Percentiles rank a stretch among this genome's conserved stretches.
phyloP scores from a whole-genome alignment of 768 basidiomycete species.

The Pisolithus tinctorius region DNA sequence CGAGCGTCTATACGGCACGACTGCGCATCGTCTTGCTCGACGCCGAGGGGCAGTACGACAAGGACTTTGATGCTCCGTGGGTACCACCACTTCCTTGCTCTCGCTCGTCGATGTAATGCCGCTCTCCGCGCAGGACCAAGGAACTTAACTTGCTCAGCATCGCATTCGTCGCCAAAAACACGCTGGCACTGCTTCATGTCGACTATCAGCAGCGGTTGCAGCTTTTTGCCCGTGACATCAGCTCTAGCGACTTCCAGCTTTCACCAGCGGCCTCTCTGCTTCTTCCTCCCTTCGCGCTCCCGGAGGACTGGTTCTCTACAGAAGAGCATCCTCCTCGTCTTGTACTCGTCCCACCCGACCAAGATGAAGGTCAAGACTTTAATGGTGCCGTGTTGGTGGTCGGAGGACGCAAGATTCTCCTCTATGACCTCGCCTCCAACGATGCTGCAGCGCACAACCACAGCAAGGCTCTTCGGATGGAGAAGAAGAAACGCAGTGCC shows the following conservation, averaged over 20 bases:
- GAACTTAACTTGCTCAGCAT: conserved; percentile 67
- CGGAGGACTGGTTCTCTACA: conserved; percentile 37
- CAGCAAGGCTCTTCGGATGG: conserved; percentile 48
- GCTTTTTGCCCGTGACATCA: conserved; percentile 53
- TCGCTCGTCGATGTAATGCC: conserved; percentile 1
- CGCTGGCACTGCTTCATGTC: conserved; percentile 61
- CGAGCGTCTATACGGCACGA: conserved; percentile 63
- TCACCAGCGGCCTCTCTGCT: conserved; percentile 45
- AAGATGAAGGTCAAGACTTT: conserved; percentile 26
- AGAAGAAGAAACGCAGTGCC: conserved; percentile 42
- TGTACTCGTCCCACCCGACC: conserved; percentile 26
- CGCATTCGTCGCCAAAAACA: conserved; percentile 50
- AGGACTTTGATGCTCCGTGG: conserved; percentile 60
- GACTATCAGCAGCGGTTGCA: conserved; percentile 60
- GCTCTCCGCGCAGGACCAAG: conserved; percentile 37
- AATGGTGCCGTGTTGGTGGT: conserved; percentile 68
- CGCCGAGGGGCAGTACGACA: conserved; percentile 45
- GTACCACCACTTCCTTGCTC: conserved; percentile 21
- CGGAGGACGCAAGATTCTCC: conserved; percentile 58
- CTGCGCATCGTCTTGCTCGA: conserved; percentile 54
- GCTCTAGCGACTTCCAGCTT: conserved; percentile 34
- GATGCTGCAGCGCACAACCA: conserved; percentile 45
- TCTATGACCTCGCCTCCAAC: conserved; percentile 50
- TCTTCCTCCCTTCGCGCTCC: conserved; percentile 48
- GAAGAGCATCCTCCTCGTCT: conserved; percentile 36